A percentile compares a stretch with the other conserved stretches of the same genome.
Evolutionary conservation across 2,329 filamentous ascomycete genomes (phyloP).

Genomic region (Beauveria varroae): DNA sequence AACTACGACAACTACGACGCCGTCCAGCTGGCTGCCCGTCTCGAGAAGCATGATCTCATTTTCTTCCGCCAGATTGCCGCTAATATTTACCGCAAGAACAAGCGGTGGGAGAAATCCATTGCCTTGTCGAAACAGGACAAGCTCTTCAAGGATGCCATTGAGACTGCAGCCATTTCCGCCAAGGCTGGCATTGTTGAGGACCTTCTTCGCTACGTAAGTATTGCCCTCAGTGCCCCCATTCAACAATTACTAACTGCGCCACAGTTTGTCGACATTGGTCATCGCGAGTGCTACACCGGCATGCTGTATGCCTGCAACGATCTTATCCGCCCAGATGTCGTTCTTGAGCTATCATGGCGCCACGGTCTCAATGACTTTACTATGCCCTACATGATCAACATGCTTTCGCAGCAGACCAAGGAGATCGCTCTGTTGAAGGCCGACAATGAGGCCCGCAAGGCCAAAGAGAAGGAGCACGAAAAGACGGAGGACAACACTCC

Average conservation of each 20-base stretch:
- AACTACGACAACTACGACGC: conserved; percentile 99
- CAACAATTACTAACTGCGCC: conserved; percentile 24
- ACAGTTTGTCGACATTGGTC: conserved; percentile 97
- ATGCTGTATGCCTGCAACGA: conserved; percentile 99
- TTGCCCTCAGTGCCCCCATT: neutral
- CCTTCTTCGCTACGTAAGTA: conserved; percentile 88
- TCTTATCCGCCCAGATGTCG: conserved; percentile 83
- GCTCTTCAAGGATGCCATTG: conserved; percentile 98
- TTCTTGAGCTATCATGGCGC: conserved; percentile 96
- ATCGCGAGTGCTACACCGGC: conserved; percentile 98
- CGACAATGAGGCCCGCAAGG: conserved; percentile 93
- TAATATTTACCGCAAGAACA: conserved; percentile 99
- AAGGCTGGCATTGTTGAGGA: conserved; percentile 94
- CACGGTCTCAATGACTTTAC: conserved; percentile 91
- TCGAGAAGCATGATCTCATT: conserved; percentile 96
- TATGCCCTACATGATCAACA: conserved; percentile 99
- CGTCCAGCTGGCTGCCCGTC: conserved; percentile 79
- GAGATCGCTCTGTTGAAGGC: conserved; percentile 80
- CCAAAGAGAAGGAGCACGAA: conserved; percentile 60
- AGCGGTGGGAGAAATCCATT: conserved; percentile 99
- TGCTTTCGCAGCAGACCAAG: conserved; percentile 82
- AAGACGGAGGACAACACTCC: conserved; percentile 91
- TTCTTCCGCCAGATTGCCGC: conserved; percentile 99
- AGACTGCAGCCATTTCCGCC: conserved; percentile 86
- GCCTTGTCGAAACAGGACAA: conserved; percentile 97